Conservation (phyloP, 2,329 filamentous ascomycete species). For the Pseudogymnoascus sp. region DNA sequence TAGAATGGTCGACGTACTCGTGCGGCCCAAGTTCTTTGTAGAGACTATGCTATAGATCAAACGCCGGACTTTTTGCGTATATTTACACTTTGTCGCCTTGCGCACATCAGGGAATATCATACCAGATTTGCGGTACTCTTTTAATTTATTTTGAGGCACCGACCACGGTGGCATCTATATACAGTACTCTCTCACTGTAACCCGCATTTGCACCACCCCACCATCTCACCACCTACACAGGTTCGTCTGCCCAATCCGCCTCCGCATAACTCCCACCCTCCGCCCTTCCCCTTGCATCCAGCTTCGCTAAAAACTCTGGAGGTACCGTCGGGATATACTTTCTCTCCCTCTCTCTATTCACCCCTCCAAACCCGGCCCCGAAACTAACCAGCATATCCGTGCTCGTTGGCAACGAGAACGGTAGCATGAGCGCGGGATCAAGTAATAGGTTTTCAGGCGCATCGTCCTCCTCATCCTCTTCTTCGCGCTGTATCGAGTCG, state of each 20-base stretch:
- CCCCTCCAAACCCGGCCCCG: conserved; percentile 85
- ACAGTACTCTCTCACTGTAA: background rate
- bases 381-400: conserved; percentile 97
- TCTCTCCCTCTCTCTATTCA: conserved; percentile 82
- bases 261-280: background rate
- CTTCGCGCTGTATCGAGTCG: conserved; percentile 19
- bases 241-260: conserved; percentile 2
- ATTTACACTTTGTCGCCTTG: no score
- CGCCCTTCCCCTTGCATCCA: conserved; percentile 47
- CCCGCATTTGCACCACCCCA: background rate
- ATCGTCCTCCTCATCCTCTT: conserved; percentile 51
- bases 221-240: background rate
- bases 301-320: conserved; percentile 81
- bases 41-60: background rate
- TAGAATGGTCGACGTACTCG: background rate
- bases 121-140: background rate
- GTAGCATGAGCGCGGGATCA: conserved; percentile 85
- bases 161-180: background rate
- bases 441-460: conserved; percentile 69
- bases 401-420: conserved; percentile 89
- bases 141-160: background rate
- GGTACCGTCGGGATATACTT: conserved; percentile 96
- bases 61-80: no score
- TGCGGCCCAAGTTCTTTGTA: background rate
- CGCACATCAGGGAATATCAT: background rate